Base-by-base conservation (phyloP, 495 filamentous ascomycete genomes). In the Neurospora sp. region DNA sequence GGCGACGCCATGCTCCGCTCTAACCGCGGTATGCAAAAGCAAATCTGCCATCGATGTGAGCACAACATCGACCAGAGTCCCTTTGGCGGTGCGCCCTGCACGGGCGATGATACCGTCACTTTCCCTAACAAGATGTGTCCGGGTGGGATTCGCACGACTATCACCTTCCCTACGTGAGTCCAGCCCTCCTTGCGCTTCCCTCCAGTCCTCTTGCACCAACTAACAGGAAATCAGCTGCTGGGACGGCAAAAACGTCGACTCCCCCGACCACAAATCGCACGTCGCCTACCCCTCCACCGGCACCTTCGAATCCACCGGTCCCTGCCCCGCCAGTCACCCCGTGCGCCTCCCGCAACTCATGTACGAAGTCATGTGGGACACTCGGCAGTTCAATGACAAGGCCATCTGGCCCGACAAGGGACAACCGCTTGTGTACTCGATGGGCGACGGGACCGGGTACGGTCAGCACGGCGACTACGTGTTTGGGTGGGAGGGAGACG, bases 201-300 rank as follows among this genome's bases (percentile, higher is more conserved):
- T 27, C 27, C 27, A 27, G 27, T 27, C 27, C 27, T 27, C 2
- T 27, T 27, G 27, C 27, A 27, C 27, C 27, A 27, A 31, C 27
- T 31, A 48, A 48, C n/a, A 39, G 27, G 6, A n/a, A 4, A 20
- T 37, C 68, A 77, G 75, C 59, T 82, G 84, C 77, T 89, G 86
- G 87, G 87, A 89, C 77, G 87, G 87, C 42, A 80, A 82, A 75
- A 88, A 86, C 75, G 73, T 86, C 14, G 86, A 87, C 75, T 85
- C 81, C 65, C 78, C 82, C 35, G 84, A 88, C 76, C 87, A 88
- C 77, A 84, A 83, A 71, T 77, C 79, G 72, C 87, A 89, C 69
- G 77, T 84, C 10, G 81, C 83, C n/a, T 86, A 86, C 75, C 83
- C 82, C 2, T 76, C 73, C 2, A 76, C 72, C 59, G 83, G 81